Percentiles rank a stretch among this genome's conserved stretches.
Conservation (phyloP, 306 rosid genomes). For the Lablab purpureus region DNA sequence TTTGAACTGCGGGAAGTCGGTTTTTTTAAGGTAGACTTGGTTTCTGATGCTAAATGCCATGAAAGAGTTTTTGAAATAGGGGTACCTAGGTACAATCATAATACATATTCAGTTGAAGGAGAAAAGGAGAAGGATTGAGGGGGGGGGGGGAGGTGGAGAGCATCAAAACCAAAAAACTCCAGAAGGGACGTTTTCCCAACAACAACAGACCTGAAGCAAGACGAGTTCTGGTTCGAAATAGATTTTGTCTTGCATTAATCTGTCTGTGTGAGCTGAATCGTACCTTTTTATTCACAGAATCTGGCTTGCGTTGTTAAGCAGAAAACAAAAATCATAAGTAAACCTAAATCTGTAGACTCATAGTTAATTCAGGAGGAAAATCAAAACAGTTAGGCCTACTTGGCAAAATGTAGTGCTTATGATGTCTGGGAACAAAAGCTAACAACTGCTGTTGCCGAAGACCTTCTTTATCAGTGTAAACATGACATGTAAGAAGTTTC, state of each 20-base stretch:
- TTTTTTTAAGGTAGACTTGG: conserved; percentile 77
- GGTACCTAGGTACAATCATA: conserved; percentile 49
- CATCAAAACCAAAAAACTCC: conserved; percentile 17
- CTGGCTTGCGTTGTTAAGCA: conserved; percentile 59
- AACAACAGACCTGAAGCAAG: conserved; percentile 68
- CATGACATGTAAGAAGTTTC: conserved; percentile 83
- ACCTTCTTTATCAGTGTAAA: conserved; percentile 82
- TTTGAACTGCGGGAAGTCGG: conserved; percentile 56
- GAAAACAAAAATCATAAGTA: conserved; percentile 43
- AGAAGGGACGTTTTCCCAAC: conserved; percentile 19
- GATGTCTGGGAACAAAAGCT: conserved; percentile 86
- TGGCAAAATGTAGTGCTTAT: conserved; percentile 91
- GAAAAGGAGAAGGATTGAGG: background rate
- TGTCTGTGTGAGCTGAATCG: conserved; percentile 71
- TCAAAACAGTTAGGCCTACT: conserved; percentile 59
- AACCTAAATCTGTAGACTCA: conserved; percentile 28
- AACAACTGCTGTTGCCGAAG: conserved; percentile 85
- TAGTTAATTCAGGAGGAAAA: conserved; percentile 37
- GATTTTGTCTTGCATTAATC: conserved; percentile 63
- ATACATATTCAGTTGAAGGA: conserved; percentile 1
- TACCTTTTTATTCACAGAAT: conserved; percentile 78
- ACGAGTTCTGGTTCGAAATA: conserved; percentile 65
- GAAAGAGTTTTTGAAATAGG: conserved; percentile 85
- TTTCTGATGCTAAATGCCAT: conserved; percentile 96
- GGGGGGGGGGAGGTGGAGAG: background rate